Percentiles rank a stretch among this genome's conserved stretches.
These are phyloP conservation scores for Trichocomaceae sp. DNA, from an alignment of 2,329 filamentous ascomycete genomes.

Conservation along the genomic window DNA sequence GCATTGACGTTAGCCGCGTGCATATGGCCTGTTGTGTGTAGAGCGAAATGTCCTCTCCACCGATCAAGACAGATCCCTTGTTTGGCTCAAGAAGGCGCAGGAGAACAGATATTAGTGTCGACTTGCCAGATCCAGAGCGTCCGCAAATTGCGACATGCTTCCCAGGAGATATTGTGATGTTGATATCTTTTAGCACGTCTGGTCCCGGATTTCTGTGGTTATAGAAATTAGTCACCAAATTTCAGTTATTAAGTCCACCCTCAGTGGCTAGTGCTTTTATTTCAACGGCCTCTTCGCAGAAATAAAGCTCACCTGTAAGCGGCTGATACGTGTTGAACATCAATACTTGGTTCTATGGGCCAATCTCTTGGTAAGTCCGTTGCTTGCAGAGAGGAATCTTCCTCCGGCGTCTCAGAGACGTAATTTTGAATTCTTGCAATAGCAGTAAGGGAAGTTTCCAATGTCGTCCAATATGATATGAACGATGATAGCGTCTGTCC, in stretches of 20 bases:
- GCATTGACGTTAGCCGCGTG: conserved; percentile 34
- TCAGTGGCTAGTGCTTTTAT: neutral
- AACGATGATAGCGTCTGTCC: conserved; percentile 46
- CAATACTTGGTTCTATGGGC: conserved; percentile 38
- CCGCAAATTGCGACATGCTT: conserved; percentile 38
- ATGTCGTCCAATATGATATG: conserved; percentile 48
- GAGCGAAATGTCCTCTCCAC: conserved; percentile 35
- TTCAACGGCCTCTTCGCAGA: neutral
- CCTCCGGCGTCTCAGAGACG: conserved; percentile 36
- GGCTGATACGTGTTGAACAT: conserved; percentile 40
- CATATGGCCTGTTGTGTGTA: conserved; percentile 35
- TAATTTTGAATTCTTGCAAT: conserved; percentile 51
- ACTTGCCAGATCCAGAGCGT: conserved; percentile 26
- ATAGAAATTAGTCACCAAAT: neutral
- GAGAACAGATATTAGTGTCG: conserved; percentile 1
- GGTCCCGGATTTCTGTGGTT: neutral
- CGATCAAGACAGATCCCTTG: conserved; percentile 37
- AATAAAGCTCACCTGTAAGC: conserved; percentile 31
- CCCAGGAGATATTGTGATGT: conserved; percentile 38
- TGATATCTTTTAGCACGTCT: conserved; percentile 39
- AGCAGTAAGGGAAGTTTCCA: conserved; percentile 54
- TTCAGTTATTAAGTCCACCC: neutral
- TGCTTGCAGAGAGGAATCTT: conserved; percentile 39
- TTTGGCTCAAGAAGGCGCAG: conserved; percentile 36
- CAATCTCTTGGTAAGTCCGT: conserved; percentile 33